phyloP scores from a whole-genome alignment of 2,329 filamentous ascomycete genomes.

The Cladophialophora exuberans region DNA sequence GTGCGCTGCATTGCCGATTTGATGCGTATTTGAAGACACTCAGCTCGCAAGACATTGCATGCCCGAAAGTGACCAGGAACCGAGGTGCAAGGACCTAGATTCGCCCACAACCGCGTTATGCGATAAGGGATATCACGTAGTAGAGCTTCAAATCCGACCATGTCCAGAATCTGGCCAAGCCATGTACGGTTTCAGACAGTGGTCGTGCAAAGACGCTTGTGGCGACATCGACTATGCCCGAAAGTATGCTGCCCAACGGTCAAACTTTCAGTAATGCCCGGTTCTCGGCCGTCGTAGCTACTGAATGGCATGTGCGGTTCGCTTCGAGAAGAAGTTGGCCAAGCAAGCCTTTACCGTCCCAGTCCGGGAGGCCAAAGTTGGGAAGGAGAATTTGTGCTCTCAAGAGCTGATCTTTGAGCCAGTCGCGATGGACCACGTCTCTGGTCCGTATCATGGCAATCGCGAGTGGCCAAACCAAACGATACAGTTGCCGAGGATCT shows the following conservation, averaged over 20 bases:
- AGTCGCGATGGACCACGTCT: slow-evolving; percentile 36
- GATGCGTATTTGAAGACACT: too few relatives aligned
- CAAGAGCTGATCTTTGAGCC: slow-evolving; percentile 38
- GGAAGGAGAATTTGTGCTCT: slow-evolving; percentile 12
- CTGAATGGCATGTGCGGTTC: slow-evolving; percentile 5
- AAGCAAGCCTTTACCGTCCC: slow-evolving; percentile 4
- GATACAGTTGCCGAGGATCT: slow-evolving; percentile 38
- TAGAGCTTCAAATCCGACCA: neutral
- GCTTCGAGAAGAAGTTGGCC: slow-evolving; percentile 15
- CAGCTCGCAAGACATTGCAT: too few relatives aligned
- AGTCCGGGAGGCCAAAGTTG: slow-evolving; percentile 8
- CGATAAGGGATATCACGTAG: neutral
- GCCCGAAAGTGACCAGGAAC: neutral
- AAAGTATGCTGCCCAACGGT: neutral
- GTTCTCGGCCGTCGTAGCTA: slow-evolving; percentile 3
- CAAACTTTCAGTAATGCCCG: neutral
- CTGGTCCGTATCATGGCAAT: slow-evolving; percentile 41
- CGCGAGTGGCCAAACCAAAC: slow-evolving; percentile 41
- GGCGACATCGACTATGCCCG: neutral
- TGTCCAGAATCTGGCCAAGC: neutral
- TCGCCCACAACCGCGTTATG: neutral
- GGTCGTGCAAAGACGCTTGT: neutral
- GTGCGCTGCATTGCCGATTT: neutral
- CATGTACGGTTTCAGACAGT: neutral
- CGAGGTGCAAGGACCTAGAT: neutral